Evolutionary conservation across 2,329 filamentous ascomycete species (phyloP), one percentile per base, ranked within the genome.

Genomic region (Domatiomyces catenatus): DNA sequence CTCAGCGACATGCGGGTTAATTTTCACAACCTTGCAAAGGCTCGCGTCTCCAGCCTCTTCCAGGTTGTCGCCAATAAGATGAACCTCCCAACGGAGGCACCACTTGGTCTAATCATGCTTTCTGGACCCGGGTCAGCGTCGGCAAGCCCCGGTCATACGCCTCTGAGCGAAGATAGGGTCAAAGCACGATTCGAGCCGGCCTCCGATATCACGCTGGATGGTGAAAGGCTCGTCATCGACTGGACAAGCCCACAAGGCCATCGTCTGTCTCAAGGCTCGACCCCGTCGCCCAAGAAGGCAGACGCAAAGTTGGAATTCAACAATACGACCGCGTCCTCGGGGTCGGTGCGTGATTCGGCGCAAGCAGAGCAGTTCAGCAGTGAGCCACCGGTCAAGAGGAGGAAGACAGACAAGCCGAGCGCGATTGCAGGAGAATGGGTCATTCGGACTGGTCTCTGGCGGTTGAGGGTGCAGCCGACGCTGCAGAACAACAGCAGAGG

Each of bases 61-160:
- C 82, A 86, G 59, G 82, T 94, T 7, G 75, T 94, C n/a, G 79
- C 84, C 1, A 82, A 81, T 32, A 93, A 90, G 64, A 76, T 92
- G 58, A 84, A 82, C 55, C 65, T 88, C 5, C 79, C 83, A 0
- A 66, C 69, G 12, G 71, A 69, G 8, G 67, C 72, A 19, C 78
- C 83, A 0, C 66, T 84, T 1, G 82, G 83, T 6, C 67, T 85
- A 39, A 72, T 85, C 64, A 82, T 84, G 76, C 50, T 59, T 8
- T 70, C 76, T 46, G 80, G 76, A 8, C 75, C 76, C 5, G 71
- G 71, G 44, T 77, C 74, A 52, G 77, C 80, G 59, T 76, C 81
- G 0, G 72, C 78, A 0, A 81, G 77, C 18, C 83, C 84, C 0
- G 81, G 81, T 0, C 81, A 82, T 61, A 84, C 80, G 0, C 77